Conservation (phyloP, 768 basidiomycete genomes). For the Lactifluus rugatus region DNA sequence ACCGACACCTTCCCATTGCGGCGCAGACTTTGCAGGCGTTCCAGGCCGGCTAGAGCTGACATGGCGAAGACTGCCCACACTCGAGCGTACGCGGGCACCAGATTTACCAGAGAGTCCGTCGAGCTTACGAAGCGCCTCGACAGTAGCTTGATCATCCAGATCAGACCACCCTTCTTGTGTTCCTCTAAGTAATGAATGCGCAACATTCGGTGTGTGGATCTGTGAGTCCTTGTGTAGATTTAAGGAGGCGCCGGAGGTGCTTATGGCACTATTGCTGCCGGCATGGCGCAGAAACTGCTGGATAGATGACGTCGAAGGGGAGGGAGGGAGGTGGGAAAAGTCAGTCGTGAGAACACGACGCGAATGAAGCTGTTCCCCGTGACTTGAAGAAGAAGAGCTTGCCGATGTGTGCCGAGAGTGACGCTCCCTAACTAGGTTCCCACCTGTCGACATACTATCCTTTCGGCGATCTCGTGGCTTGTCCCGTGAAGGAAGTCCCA, state of each 20-base stretch:
- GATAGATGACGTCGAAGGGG: constrained; percentile 83
- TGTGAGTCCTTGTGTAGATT: constrained; percentile 32
- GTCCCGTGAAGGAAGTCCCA: constrained; percentile 30
- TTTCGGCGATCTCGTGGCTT: constrained; percentile 37
- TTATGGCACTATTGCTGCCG: constrained; percentile 32
- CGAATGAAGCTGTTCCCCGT: constrained; percentile 36
- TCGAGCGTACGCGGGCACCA: constrained; percentile 66
- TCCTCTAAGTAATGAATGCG: constrained; percentile 75
- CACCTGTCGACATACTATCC: constrained; percentile 26
- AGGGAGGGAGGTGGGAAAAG: constrained; percentile 85
- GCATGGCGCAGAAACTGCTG: constrained; percentile 68
- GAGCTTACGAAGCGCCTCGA: constrained; percentile 83
- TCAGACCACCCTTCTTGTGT: constrained; percentile 87
- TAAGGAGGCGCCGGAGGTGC: constrained; percentile 30
- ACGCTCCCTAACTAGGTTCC: constrained; percentile 17
- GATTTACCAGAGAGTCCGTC: constrained; percentile 73
- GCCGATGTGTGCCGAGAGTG: constrained; percentile 62
- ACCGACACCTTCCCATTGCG: constrained; percentile 71
- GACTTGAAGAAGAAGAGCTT: constrained; percentile 56
- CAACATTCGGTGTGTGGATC: constrained; percentile 54
- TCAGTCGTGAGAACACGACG: constrained; percentile 64
- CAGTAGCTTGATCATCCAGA: constrained; percentile 80
- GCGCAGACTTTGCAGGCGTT: constrained; percentile 54
- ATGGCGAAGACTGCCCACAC: constrained; percentile 37
- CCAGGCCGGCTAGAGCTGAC: constrained; percentile 58